Evolutionary conservation across 768 basidiomycete species (phyloP).

Genomic region (Russula sp.): DNA sequence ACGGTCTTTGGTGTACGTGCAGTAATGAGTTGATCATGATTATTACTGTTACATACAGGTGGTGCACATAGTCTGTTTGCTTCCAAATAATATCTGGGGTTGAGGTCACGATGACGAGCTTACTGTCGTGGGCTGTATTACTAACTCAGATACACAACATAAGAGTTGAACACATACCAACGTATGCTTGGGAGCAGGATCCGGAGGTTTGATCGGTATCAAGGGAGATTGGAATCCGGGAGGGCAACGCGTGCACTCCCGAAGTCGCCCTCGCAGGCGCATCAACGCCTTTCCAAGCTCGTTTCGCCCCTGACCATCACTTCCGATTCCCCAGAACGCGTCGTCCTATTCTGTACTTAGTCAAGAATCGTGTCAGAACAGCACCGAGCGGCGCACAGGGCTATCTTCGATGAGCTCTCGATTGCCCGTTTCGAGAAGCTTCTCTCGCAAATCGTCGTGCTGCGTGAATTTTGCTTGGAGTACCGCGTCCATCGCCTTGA

Average conservation of each 20-base stretch:
- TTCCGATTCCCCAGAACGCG: constrained; percentile 37
- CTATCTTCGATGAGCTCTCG: constrained; percentile 36
- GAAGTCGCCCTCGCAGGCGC: constrained; percentile 30
- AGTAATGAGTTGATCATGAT: not conserved
- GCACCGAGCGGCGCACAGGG: constrained; percentile 13
- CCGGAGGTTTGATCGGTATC: not conserved
- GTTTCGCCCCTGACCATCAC: constrained; percentile 33
- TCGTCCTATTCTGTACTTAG: constrained; percentile 28
- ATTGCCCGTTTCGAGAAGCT: constrained; percentile 32
- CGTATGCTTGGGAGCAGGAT: not conserved
- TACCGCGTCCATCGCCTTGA: constrained; percentile 32
- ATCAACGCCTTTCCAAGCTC: constrained; percentile 37
- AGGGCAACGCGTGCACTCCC: not conserved
- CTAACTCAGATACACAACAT: not conserved
- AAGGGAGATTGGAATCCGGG: not conserved
- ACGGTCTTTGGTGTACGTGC: not conserved
- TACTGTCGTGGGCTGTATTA: not conserved
- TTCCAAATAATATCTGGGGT: too few species aligned
- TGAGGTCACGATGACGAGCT: not conserved
- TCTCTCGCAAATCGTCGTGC: constrained; percentile 30
- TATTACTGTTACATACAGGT: not conserved
- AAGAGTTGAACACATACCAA: not conserved
- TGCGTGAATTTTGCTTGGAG: constrained; percentile 38
- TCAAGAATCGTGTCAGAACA: constrained; percentile 22
- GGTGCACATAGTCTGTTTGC: not conserved